Percentiles rank a stretch among this genome's conserved stretches.
Conservation (phyloP, 1,284 basidiomycete species). For the Ceratobasidium papillatum region DNA sequence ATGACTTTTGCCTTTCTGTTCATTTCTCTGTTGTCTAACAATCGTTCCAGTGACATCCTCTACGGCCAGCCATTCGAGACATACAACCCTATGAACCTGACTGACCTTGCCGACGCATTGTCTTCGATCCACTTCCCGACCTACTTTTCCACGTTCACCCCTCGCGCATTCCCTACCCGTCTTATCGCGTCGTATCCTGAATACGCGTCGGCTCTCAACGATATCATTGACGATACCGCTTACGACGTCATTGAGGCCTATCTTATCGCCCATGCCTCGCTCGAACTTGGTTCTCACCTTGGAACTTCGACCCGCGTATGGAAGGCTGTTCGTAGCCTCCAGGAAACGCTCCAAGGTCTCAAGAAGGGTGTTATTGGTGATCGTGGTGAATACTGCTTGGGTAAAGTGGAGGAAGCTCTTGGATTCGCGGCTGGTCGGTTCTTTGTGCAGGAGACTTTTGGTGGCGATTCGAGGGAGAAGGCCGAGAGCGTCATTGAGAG, state of each 20-base stretch:
- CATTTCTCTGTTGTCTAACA: slow-evolving; percentile 11
- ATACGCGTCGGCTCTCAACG: slow-evolving; percentile 74
- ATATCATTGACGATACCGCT: slow-evolving; percentile 74
- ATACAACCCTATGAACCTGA: slow-evolving; percentile 84
- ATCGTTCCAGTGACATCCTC: slow-evolving; percentile 62
- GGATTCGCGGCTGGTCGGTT: slow-evolving; percentile 79
- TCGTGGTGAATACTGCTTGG: slow-evolving; percentile 78
- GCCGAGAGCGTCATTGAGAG: slow-evolving; percentile 86
- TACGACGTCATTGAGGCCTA: slow-evolving; percentile 86
- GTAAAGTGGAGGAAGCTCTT: slow-evolving; percentile 67
- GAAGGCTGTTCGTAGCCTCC: slow-evolving; percentile 73
- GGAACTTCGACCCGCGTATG: slow-evolving; percentile 78
- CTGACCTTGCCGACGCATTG: slow-evolving; percentile 74
- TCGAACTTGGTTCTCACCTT: slow-evolving; percentile 72
- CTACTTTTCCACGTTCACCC: slow-evolving; percentile 82
- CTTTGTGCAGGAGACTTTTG: slow-evolving; percentile 90
- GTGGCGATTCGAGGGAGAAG: slow-evolving; percentile 79
- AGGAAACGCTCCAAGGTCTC: slow-evolving; percentile 80
- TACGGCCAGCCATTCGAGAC: slow-evolving; percentile 83
- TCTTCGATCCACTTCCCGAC: slow-evolving; percentile 82
- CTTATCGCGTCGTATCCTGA: slow-evolving; percentile 88
- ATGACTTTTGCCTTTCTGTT: slow-evolving; percentile 49
- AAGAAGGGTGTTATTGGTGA: slow-evolving; percentile 88
- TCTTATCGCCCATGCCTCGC: slow-evolving; percentile 74
- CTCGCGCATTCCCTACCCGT: slow-evolving; percentile 75